Evolutionary conservation across 1,284 basidiomycete genomes (phyloP), one percentile per base, ranked within the genome.

Genomic region (Tetrapyrgos nigripes): DNA sequence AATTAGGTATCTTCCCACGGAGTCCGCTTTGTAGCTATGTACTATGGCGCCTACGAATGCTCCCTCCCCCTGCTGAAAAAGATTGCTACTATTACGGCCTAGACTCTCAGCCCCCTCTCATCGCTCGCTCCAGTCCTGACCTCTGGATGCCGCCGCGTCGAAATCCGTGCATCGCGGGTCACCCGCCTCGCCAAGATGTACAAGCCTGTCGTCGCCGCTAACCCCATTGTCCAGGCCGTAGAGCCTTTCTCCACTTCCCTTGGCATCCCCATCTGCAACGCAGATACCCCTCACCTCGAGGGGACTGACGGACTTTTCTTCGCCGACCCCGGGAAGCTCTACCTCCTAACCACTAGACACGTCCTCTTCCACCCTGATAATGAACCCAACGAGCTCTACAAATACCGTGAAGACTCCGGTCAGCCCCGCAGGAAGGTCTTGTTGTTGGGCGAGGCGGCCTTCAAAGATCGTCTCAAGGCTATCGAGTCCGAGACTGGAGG

Each of bases 81-180:
- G 8, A 40, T 11, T n/a, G 19, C 17, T 40, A 9, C 19, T 40
- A 9, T n/a, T 40, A 40, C 37, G 37, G 37, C 4, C 4, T 40
- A 40, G 5, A 6, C 37, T 40, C 37, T 9, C 6, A 40, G 37
- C 37, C 37, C 17, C 8, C 4, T 17, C 19, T 40, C 14, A 40
- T 40, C 17, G 37, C 37, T 9, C 37, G 37, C 37, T 40, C 37
- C 6, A 40, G 37, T 23, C 19, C 6, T 23, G 8, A 47, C 21
- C 6, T 23, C 46, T 47, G 46, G 46, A 46, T 48, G 68, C 67
- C 35, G 67, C 53, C 62, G 75, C 21, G 66, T 78, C 46, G 71
- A 70, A 53, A 66, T 68, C 45, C 70, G 73, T 23, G 73, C 76
- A 57, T 73, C 69, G 1, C 33, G 68, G 26, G 62, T 64, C 47